Conservation (phyloP, 306 rosid species). For the Gillenia trifoliata region DNA sequence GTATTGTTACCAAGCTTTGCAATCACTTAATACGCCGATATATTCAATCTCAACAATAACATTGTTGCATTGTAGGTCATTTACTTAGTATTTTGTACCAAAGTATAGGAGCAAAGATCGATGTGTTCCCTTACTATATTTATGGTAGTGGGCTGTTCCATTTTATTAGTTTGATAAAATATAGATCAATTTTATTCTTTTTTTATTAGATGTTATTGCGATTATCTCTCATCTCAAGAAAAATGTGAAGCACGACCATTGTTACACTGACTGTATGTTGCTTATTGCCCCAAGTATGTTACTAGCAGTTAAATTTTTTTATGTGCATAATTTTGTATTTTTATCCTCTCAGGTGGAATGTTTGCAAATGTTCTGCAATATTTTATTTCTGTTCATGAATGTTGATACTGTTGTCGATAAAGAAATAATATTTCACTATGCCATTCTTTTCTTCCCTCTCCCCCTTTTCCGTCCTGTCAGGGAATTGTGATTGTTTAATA, state of each 20-base stretch:
- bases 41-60: neutral
- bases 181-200: neutral
- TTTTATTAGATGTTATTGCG: neutral
- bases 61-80: neutral
- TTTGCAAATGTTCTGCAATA: neutral
- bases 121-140: neutral
- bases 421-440: neutral
- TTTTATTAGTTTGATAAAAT: neutral
- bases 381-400: neutral
- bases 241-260: neutral
- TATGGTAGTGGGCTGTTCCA: neutral
- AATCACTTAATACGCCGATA: neutral
- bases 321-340: neutral
- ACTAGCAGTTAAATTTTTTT: neutral
- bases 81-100: neutral
- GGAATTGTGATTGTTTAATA: neutral
- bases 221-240: neutral
- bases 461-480: neutral
- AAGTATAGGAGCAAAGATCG: neutral
- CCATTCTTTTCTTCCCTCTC: neutral
- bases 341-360: neutral
- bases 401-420: neutral
- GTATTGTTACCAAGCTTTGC: slow-evolving; percentile 32
- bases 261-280: neutral
- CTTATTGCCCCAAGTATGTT: neutral